Conservation (phyloP, 306 rosid species). For the Malus fusca region DNA sequence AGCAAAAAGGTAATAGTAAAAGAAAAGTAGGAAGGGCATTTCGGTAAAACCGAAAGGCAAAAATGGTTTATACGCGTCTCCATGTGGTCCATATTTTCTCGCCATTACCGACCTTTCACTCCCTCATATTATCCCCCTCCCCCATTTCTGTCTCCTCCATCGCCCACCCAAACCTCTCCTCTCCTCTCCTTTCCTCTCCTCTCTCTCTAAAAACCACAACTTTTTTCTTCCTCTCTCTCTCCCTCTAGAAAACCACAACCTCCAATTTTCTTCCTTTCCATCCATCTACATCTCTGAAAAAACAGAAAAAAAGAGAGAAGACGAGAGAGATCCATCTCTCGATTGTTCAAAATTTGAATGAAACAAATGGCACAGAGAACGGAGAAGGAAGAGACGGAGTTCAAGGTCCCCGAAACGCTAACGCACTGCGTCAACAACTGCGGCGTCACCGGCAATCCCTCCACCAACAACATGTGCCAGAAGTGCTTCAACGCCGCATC, state of each 20-base stretch:
- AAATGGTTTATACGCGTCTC: slow-evolving; percentile 65
- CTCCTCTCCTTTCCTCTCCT: background rate
- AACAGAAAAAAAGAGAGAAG: background rate
- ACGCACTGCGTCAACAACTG: slow-evolving; percentile 78
- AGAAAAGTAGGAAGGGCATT: slow-evolving; percentile 24
- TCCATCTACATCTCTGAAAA: background rate
- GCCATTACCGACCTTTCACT: slow-evolving; percentile 59
- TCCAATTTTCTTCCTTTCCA: background rate
- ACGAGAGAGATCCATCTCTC: background rate
- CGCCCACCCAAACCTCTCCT: background rate
- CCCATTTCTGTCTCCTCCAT: slow-evolving; percentile 18
- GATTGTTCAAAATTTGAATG: background rate
- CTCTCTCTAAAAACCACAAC: slow-evolving; percentile 11
- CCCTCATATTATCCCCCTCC: slow-evolving; percentile 33
- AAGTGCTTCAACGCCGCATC: slow-evolving; percentile 62
- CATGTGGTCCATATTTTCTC: slow-evolving; percentile 65
- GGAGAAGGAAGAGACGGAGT: slow-evolving; percentile 77
- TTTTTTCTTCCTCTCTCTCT: background rate
- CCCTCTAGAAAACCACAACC: background rate
- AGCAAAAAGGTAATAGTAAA: background rate
- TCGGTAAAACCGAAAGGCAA: slow-evolving; percentile 26
- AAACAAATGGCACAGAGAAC: slow-evolving; percentile 63
- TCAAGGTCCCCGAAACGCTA: slow-evolving; percentile 65
- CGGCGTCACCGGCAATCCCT: slow-evolving; percentile 66
- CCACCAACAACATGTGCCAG: slow-evolving; percentile 88